These are phyloP conservation scores for Thraustochytrium striatum DNA, from an alignment of 352 stramenopile genomes.

Conservation along the genomic window DNA sequence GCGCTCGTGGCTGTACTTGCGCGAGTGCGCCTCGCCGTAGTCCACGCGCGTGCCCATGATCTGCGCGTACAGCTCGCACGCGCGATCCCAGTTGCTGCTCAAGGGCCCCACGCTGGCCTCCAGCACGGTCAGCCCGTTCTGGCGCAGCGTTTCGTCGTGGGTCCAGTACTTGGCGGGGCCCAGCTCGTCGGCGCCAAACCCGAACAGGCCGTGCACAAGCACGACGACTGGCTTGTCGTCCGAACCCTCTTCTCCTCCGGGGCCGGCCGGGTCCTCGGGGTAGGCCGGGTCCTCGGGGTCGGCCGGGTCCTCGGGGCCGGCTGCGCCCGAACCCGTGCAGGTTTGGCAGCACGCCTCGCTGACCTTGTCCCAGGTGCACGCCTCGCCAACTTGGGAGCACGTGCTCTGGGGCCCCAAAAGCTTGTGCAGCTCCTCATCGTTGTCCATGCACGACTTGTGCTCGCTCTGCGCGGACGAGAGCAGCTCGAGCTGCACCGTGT, in stretches of 20 bases:
- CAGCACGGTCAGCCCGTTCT: slow-evolving; percentile 55
- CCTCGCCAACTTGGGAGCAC: no score
- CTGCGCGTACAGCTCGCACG: slow-evolving; percentile 59
- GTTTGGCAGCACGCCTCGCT: no score
- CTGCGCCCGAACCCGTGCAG: no score
- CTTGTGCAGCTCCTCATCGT: no score
- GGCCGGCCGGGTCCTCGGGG: no score
- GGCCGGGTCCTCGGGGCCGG: no score
- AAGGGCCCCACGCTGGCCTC: slow-evolving; percentile 55
- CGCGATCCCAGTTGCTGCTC: slow-evolving; percentile 57
- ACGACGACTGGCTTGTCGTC: slow-evolving; percentile 36
- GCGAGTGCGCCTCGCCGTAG: slow-evolving; percentile 58
- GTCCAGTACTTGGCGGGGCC: slow-evolving; percentile 55
- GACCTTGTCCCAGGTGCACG: no score
- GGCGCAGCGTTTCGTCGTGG: slow-evolving; percentile 55
- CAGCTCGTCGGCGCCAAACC: slow-evolving; percentile 52
- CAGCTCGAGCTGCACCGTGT: no score
- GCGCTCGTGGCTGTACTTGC: slow-evolving; percentile 45
- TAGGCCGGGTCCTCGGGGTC: no score
- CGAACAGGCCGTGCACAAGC: slow-evolving; percentile 54
- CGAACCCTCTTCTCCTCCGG: not conserved
- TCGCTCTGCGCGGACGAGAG: no score
- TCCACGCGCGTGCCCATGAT: slow-evolving; percentile 59
- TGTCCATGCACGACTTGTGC: no score
- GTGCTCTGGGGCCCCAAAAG: no score